A percentile compares a stretch with the other conserved stretches of the same genome.
Conservation (phyloP, 352 stramenopile genomes). For the Pythium phragmiticola region DNA sequence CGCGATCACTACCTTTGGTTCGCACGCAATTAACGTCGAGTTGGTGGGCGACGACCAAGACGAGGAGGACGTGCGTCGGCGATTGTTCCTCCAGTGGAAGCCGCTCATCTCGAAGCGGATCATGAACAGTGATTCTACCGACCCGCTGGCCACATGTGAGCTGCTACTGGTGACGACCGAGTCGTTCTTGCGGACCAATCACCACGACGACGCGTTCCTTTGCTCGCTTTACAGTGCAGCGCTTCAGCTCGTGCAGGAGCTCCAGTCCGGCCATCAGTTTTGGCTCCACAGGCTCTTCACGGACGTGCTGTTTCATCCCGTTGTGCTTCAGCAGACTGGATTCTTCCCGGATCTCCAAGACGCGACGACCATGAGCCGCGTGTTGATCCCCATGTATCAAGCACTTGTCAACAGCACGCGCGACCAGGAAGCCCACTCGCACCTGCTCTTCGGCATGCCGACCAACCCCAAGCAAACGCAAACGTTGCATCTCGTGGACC, state of each 20-base stretch:
- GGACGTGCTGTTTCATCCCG: slow-evolving; percentile 46
- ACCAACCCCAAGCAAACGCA: slow-evolving; percentile 32
- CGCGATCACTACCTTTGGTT: slow-evolving; percentile 34
- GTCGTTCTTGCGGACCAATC: slow-evolving; percentile 14
- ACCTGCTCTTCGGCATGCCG: slow-evolving; percentile 28
- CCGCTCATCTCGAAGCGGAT: slow-evolving; percentile 10
- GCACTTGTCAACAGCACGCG: slow-evolving; percentile 53
- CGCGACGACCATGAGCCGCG: slow-evolving; percentile 42
- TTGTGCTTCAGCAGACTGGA: slow-evolving; percentile 35
- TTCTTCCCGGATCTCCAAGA: slow-evolving; percentile 48
- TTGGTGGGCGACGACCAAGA: slow-evolving; percentile 52
- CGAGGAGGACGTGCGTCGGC: slow-evolving; percentile 40
- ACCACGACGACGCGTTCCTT: slow-evolving; percentile 35
- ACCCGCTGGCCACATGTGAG: slow-evolving; percentile 12
- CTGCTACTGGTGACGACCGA: slow-evolving; percentile 20
- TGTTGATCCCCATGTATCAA: slow-evolving; percentile 67
- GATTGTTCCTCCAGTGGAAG: slow-evolving; percentile 25
- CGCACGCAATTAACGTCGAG: slow-evolving; percentile 28
- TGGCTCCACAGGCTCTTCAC: slow-evolving; percentile 47
- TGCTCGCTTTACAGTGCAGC: slow-evolving; percentile 39
- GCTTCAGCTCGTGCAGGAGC: slow-evolving; percentile 38
- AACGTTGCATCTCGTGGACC: slow-evolving; percentile 59
- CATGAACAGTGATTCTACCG: not conserved
- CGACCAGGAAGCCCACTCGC: slow-evolving; percentile 60
- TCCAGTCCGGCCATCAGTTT: slow-evolving; percentile 49